phyloP scores from a whole-genome alignment of 2,329 filamentous ascomycete species.

The Curvularia hawaiiensis region DNA sequence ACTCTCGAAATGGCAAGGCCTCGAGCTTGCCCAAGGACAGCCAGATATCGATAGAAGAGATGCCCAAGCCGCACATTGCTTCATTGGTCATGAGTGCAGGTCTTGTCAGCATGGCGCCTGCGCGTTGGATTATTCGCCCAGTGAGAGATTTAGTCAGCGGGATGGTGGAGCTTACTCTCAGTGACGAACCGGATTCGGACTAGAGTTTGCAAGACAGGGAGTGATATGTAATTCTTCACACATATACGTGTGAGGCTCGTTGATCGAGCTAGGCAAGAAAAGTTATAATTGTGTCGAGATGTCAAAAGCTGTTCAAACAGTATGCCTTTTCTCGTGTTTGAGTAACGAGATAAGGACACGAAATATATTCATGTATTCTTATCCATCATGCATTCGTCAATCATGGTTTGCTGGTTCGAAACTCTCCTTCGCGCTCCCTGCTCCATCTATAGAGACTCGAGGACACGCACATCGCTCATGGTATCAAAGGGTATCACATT shows the following conservation, averaged over 20 bases:
- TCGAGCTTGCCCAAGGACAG: constrained; percentile 29
- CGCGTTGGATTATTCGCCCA: constrained; percentile 28
- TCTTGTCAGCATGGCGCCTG: constrained; percentile 40
- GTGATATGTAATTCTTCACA: not conserved
- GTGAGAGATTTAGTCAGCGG: constrained; percentile 13
- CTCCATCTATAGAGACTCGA: constrained; percentile 18
- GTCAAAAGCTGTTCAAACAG: not conserved
- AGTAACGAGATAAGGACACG: not conserved
- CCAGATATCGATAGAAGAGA: constrained; percentile 36
- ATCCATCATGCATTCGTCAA: not conserved
- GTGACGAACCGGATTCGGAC: constrained; percentile 5
- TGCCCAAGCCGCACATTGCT: constrained; percentile 38
- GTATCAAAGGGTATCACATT: constrained; percentile 28
- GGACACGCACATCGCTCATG: constrained; percentile 26
- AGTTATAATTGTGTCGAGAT: not conserved
- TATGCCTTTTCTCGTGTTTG: not conserved
- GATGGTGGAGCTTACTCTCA: constrained; percentile 26
- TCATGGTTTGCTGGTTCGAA: not conserved
- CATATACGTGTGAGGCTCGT: not conserved
- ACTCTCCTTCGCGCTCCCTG: not conserved
- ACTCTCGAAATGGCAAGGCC: constrained; percentile 31
- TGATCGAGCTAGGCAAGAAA: not conserved
- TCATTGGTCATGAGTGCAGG: constrained; percentile 42
- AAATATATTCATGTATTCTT: not conserved
- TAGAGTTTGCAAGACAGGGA: not conserved